Base-by-base conservation (phyloP, 2,329 filamentous ascomycete genomes). In the Colletotrichum salicis region DNA sequence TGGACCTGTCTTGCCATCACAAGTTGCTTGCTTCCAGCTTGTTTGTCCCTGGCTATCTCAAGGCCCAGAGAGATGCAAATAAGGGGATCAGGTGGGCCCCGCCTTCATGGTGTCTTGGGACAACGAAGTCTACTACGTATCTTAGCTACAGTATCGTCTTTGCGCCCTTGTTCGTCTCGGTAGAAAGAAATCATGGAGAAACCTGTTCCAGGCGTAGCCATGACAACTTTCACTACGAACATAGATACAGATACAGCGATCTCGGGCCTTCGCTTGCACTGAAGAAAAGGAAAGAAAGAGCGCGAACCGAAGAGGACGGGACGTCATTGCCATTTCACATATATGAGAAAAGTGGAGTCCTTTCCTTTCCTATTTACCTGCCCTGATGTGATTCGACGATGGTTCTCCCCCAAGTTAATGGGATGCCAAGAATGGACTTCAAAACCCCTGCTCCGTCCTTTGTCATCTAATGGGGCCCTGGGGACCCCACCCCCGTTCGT, bases 291-390 rank as follows among this genome's bases (percentile, higher is more conserved):
- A 33, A 31, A 8, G 19, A 27, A 2, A 19, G 12, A 4, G 8
- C 41, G 37, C 29, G 13, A 51, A 24, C 15, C 41, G 22, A 48
- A 54, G 24, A 29, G 27, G 29, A 59, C 31, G 67, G 27, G 29
- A 59, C 31, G 67, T 66, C 67, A 66, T 66, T 48, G 27, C 58
- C 19, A 31, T 15, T 57, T 71, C 68, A 67, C 58, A 35, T 62
- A 71, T 24, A 58, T 62, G 68, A 67, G 41, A 45, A 64, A 4
- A 58, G 58, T 67, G 68, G 68, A 37, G n/a, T 10, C 5, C 5
- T n/a, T n/a, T 22, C n/a, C n/a, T 13, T 52, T 54, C 10, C 33
- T 10, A 22, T 19, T 11, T 7, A n/a, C 13, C 15, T 41, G 15
- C 13, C 37, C 15, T 41, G 29, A 15, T n/a, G 54, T 58, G 57